Base-by-base conservation (phyloP, 768 basidiomycete species). In the Pholiota microspora region DNA sequence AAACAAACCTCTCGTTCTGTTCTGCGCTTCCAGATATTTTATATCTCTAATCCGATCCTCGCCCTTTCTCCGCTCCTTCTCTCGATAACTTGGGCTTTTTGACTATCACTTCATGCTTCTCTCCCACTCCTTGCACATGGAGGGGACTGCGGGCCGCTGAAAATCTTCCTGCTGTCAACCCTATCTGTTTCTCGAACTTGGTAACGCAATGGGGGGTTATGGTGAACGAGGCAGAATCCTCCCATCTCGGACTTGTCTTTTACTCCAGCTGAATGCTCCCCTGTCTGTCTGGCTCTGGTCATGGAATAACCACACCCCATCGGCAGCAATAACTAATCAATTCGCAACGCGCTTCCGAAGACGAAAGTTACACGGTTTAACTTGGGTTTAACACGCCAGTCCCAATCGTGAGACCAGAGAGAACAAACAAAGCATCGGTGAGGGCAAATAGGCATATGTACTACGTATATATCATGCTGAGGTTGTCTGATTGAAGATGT, bases 371-470 rank as follows among this genome's bases (percentile, higher is more conserved):
- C 40, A 51, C 51, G 51, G 40, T 34, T 44, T n/a, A n/a, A n/a
- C n/a, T n/a, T n/a, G n/a, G n/a, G n/a, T n/a, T 31, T 16, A 44
- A 31, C 38, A 31, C 40, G 29, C 12, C 24, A 40, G 21, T 42
- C 29, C n/a, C 36, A 44, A 15, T 31, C 38, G 51, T 44, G 51
- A 44, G 51, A 51, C 51, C 18, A 13, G 28, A 32, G n/a, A 42
- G n/a, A 28, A 42, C 23, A 44, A 51, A 51, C 51, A 44, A 44
- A 51, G 51, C 51, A 44, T 21, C 40, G 38, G 21, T 44, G 38
- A 51, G 51, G 51, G 51, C 51, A 51, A 51, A 51, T 51, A 51
- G 51, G 21, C 51, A 51, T 51, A 18, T 44, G 51, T 36, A 51
- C 28, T 16, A 28, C 51, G 40, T 31, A 15, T 29, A 25, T 28